phyloP scores from a whole-genome alignment of 2,329 filamentous ascomycete genomes.

The Cladorrhinum sp. region DNA sequence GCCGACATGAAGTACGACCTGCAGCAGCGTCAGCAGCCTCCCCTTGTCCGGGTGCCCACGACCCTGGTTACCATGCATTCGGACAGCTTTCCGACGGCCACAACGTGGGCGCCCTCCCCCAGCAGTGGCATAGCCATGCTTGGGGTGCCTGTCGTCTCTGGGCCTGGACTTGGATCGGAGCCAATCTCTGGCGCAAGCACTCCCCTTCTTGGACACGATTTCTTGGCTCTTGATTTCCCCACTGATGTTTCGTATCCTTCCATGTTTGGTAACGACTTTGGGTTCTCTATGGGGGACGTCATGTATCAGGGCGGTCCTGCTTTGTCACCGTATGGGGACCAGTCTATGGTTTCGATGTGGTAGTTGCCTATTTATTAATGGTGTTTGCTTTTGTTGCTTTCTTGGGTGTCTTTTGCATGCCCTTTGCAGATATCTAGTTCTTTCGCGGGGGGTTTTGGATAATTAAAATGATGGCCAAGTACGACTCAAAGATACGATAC shows the following conservation, averaged over 20 bases:
- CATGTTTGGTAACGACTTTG: not conserved
- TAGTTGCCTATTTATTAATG: no score
- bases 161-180: not conserved
- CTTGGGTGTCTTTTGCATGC: no score
- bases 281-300: not conserved
- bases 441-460: no score
- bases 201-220: conserved; percentile 9
- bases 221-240: conserved; percentile 8
- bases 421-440: no score
- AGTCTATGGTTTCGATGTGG: conserved; percentile 8
- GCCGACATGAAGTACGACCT: not conserved
- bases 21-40: conserved; percentile 2
- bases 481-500: no score
- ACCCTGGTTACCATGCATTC: not conserved
- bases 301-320: not conserved
- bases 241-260: not conserved
- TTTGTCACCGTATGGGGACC: not conserved
- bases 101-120: not conserved
- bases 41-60: not conserved
- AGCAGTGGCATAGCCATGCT: not conserved
- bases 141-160: not conserved
- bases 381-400: no score
- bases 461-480: no score
- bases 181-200: conserved; percentile 6
- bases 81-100: not conserved